Evolutionary conservation across 2,329 filamentous ascomycete species (phyloP).

Genomic region (Colletotrichum sp.): DNA sequence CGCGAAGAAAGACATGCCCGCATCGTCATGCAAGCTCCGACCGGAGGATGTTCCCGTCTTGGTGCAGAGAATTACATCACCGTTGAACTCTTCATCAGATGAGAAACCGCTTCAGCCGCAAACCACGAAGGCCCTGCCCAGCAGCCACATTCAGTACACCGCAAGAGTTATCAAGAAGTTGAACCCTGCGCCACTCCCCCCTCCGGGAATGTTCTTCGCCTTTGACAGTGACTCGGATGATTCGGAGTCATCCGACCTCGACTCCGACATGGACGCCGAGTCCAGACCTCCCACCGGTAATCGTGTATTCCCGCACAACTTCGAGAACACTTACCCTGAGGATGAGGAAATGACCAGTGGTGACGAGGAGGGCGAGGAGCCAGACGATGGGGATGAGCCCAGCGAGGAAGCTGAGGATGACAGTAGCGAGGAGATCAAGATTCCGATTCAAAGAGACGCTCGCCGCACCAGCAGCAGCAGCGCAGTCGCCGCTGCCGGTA

Average conservation of each 20-base stretch:
- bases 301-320: slow-evolving; percentile 38
- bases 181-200: slow-evolving; percentile 54
- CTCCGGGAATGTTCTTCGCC: slow-evolving; percentile 57
- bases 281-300: slow-evolving; percentile 29
- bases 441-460: slow-evolving; percentile 25
- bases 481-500: slow-evolving; percentile 36
- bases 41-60: slow-evolving; percentile 42
- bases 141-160: slow-evolving; percentile 51
- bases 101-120: neutral
- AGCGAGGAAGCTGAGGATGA: neutral
- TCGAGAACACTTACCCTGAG: slow-evolving; percentile 44
- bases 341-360: slow-evolving; percentile 44
- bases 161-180: slow-evolving; percentile 46
- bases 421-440: slow-evolving; percentile 9
- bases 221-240: slow-evolving; percentile 46
- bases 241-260: slow-evolving; percentile 31
- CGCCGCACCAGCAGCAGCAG: slow-evolving; percentile 27
- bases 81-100: slow-evolving; percentile 41
- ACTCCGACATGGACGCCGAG: slow-evolving; percentile 31
- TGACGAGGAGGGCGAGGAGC: slow-evolving; percentile 35
- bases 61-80: slow-evolving; percentile 43
- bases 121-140: neutral
- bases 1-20: slow-evolving; percentile 31
- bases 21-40: slow-evolving; percentile 18
- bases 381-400: slow-evolving; percentile 21